phyloP scores from a whole-genome alignment of 176 grass and related monocot species.

The bread wheat (Triticum aestivum) region DNA sequence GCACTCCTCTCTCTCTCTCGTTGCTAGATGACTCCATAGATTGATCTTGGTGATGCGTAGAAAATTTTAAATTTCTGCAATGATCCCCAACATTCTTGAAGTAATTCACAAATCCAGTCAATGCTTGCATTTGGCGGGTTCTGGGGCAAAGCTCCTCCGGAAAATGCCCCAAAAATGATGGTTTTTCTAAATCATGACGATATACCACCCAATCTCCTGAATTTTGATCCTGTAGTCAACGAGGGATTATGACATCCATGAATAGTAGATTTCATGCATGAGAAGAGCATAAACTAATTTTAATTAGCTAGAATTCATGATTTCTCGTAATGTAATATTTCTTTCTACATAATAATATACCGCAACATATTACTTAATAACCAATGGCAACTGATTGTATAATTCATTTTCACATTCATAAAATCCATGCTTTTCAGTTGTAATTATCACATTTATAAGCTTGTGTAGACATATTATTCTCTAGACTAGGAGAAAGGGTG shows the following conservation, averaged over 20 bases:
- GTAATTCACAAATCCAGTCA: conserved; percentile 12
- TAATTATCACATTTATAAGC: neutral
- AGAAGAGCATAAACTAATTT: neutral
- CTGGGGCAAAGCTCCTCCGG: neutral
- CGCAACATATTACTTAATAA: neutral
- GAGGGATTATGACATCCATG: neutral
- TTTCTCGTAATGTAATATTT: neutral
- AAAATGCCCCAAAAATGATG: conserved; percentile 21
- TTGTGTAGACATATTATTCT: neutral
- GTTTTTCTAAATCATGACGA: conserved; percentile 13
- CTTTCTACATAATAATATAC: neutral
- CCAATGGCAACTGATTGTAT: neutral
- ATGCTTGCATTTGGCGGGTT: neutral
- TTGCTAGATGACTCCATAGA: too few species aligned
- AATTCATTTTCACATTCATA: neutral
- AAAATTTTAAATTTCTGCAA: too few species aligned
- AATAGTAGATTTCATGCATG: neutral
- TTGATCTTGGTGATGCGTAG: too few species aligned
- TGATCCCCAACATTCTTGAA: neutral
- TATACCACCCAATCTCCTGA: conserved; percentile 46
- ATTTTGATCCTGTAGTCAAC: conserved; percentile 23
- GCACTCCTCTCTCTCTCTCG: too few species aligned
- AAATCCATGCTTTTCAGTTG: neutral
- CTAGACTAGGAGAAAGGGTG: neutral
- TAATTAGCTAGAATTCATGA: neutral